Base-by-base conservation (phyloP, 306 rosid genomes). In the Lupinus albus region DNA sequence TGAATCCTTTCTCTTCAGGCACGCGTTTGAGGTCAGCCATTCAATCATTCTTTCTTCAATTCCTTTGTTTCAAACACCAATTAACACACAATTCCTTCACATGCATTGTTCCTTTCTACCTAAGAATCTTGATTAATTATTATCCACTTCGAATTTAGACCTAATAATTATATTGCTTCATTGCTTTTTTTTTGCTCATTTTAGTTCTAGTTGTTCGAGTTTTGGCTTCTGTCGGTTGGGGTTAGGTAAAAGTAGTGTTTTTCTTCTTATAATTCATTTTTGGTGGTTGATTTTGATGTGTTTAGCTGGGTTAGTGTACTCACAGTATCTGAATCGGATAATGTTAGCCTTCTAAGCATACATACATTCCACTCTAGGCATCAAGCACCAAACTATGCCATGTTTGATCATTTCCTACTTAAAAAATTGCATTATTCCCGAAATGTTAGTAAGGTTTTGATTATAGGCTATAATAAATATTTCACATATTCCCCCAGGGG, bases 1-100 rank as follows among this genome's bases (percentile, higher is more conserved):
- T 93, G 99, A 93, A 93, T 72, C 96, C 99, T 28, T 93, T 93
- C 84, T 90, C 94, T 5, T 93, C 99, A 39, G 96, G 94, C n/a
- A 93, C 99, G 72, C 97, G 99, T 52, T 84, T 93, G 76, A 83
- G 99, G 99, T 93, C 47, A 84, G 74, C 68, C 60, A 38, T 70
- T 21, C 7, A 59, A 77, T 67, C 78, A 17, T 63, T 33, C 33
- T 46, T 76, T 55, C 66, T 59, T 70, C 47, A 15, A 8, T 76
- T 77, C 5, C 3, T 17, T 66, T 66, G 32, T 80, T 83, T 89
- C 81, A 78, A 61, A 56, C 42, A 18, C 11, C 35, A 21, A 46
- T 67, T 42, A 14, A 41, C 46, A 42, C 46, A 6, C 47, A 59
- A 28, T 44, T 41, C 53, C 61, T 64, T 61, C 28, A 20, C 49